Evolutionary conservation across 208 protist species (phyloP).

Genomic region (Wallacemonas rigidus): DNA sequence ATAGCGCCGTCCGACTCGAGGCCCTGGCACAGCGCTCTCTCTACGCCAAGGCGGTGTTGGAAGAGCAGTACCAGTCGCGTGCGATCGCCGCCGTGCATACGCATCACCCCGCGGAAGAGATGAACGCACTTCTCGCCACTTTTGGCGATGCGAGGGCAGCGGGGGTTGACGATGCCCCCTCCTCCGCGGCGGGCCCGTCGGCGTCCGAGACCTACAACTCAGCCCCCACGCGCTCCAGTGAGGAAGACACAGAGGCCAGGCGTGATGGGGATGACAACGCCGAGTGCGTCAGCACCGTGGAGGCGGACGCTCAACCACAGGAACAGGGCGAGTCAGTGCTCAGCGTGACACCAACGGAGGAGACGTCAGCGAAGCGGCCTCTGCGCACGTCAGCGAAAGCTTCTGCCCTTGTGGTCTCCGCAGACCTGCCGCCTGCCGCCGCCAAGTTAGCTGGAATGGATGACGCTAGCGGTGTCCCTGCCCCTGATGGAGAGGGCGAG

Average conservation of each 20-base stretch:
- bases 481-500: slow-evolving; percentile 1
- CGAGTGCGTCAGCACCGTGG: background rate
- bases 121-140: slow-evolving; percentile 16
- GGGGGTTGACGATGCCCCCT: background rate
- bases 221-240: background rate
- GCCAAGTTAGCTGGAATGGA: slow-evolving; percentile 8
- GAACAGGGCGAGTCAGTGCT: too few relatives aligned
- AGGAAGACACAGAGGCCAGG: background rate
- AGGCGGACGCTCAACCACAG: background rate
- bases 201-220: background rate
- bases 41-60: slow-evolving; percentile 20
- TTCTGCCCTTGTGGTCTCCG: too few relatives aligned
- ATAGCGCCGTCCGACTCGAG: slow-evolving; percentile 28
- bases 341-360: too few relatives aligned
- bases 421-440: background rate
- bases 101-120: slow-evolving; percentile 21
- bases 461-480: background rate
- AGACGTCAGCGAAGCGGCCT: slow-evolving; percentile 23
- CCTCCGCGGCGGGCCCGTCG: background rate
- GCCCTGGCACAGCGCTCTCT: slow-evolving; percentile 22
- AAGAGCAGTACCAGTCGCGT: slow-evolving; percentile 29
- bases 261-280: background rate
- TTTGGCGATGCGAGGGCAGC: background rate
- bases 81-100: slow-evolving; percentile 28
- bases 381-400: too few relatives aligned